These are phyloP conservation scores for Heliamphora pulchella DNA, from an alignment of 179 eudicot genomes.

Conservation along the genomic window DNA sequence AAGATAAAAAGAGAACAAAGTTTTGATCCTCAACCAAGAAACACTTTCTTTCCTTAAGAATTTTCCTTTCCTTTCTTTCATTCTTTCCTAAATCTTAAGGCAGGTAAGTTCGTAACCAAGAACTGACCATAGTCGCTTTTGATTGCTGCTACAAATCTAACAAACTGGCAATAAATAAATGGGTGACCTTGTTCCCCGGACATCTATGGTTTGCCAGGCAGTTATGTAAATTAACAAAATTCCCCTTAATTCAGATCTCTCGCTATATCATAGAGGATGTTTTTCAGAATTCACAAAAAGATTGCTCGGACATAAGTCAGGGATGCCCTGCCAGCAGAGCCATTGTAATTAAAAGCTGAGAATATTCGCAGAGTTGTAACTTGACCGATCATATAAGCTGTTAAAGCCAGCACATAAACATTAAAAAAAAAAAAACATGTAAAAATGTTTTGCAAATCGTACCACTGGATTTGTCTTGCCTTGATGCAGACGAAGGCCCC, in stretches of 20 bases:
- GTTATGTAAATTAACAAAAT: background rate
- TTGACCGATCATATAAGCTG: background rate
- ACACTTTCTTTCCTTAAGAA: no score
- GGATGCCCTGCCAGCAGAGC: background rate
- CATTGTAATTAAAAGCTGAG: background rate
- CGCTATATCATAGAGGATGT: background rate
- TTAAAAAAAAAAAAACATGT: background rate
- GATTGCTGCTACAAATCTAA: background rate
- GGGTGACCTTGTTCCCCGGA: background rate
- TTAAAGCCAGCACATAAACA: background rate
- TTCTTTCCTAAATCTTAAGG: no score
- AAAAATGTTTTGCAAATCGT: constrained; percentile 23
- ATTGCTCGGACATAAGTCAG: background rate
- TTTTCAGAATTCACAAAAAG: background rate
- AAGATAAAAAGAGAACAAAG: no score
- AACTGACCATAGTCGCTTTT: background rate
- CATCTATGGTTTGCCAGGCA: background rate
- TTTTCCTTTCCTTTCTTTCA: no score
- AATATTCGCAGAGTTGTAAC: background rate
- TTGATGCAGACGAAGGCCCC: constrained; percentile 42
- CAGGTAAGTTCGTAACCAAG: no score
- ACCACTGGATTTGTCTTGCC: constrained; percentile 76
- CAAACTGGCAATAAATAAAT: background rate
- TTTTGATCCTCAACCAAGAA: no score
- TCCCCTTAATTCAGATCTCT: background rate